Evolutionary conservation across 23 red algal species (phyloP), one percentile per base, ranked within the genome.

Genomic region (Gracilaria domingensis): DNA sequence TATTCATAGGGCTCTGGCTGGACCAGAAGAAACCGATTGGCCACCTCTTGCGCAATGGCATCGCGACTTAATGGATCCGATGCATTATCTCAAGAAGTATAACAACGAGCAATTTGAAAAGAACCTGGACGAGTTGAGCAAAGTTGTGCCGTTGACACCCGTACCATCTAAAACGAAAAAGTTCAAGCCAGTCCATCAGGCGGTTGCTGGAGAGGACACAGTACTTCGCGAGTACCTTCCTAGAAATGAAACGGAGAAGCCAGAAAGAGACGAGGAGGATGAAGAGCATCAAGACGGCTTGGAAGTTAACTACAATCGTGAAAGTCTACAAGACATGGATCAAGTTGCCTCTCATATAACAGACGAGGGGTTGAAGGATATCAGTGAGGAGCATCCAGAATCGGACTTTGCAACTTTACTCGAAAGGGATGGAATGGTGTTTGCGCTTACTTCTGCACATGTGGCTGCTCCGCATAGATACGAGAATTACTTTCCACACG

Each of bases 381-480:
- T 90, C 2, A 56, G 87, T 45, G 87, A 90, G 30, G 62, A 80
- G 57, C 57, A 5, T 38, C 87, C 87, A 20, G 87, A 77, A 45
- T 64, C 60, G 21, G 87, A 90, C 76, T 90, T 90, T 70, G 59
- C 47, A 9, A 50, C 21, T 33, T 29, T 90, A 44, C 57, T 90
- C 9, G 44, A 39, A 77, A 65, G 23, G 58, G 58, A 16, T 4
- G 89, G 89, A 35, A 47, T 59, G 20, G 38, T 80, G 33, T 66
- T 90, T 56, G 96, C 91, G 1, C 24, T 98, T 0, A 82, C 92
- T 24, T 95, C 96, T 21, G 96, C 91, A 28, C 96, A 98, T 83
- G 96, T 98, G 18, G 93, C 96, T 32, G 96, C 96, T 34, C 96
- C 96, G 20, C 90, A 95, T 39, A 80, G 93, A 13, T 98, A 93